Base-by-base conservation (phyloP, 202 grass and related monocot species). In the Brachypodium distachyon region DNA sequence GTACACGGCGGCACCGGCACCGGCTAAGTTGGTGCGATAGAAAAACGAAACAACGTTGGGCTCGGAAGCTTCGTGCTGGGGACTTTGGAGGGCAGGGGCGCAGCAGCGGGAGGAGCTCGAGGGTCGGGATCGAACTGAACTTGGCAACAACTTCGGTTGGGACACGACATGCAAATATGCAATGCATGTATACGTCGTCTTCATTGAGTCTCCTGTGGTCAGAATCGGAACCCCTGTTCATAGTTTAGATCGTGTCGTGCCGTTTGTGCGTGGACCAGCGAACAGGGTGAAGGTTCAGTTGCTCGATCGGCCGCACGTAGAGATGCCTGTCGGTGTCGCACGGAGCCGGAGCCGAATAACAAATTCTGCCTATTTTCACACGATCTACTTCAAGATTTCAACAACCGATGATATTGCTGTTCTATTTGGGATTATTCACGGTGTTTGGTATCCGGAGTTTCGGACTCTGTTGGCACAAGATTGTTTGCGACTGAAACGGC, bases 31-130 rank as follows among this genome's bases (percentile, higher is more conserved):
- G 70, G 61, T 37, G 61, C 32, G 7, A 38, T 47, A 4, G 11
- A 37, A 38, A 67, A 65, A 25, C 2, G 32, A 11, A 2, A 16
- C 0, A 3, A 9, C 0, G n/a, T 41, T 2, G 26, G 9, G 14
- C 7, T 2, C 2, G 17, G 70, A 82, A 87, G 85, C 85, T 87
- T 83, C 85, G 61, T 83, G 74, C 52, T 48, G 52, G 60, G 41
- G 53, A 32, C 16, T 12, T 22, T 13, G 13, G 56, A 67, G 65
- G 16, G 16, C 63, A 6, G n/a, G n/a, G n/a, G n/a, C n/a, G n/a
- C n/a, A 19, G 46, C 46, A 2, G 52, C 22, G 26, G 18, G 38
- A 56, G 32, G 54, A 17, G 77, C 67, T 66, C 60, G 22, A 9
- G 47, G 7, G 72, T 83, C 72, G 23, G 23, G 71, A 17, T 63